Percentiles rank a stretch among this genome's conserved stretches.
Conservation (phyloP, 2,329 filamentous ascomycete species). For the Parastagonospora nodorum region DNA sequence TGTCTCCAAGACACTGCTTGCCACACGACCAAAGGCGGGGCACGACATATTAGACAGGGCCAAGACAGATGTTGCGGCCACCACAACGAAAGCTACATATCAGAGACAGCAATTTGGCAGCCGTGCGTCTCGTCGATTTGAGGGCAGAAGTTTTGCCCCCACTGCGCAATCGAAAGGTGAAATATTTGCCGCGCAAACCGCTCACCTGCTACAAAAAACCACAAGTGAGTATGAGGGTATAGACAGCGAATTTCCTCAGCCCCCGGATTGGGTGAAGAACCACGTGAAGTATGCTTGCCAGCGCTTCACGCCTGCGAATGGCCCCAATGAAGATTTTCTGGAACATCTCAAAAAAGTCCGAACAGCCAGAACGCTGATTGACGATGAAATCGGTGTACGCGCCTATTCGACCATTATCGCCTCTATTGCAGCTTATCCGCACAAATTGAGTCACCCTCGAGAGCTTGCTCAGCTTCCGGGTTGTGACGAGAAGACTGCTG, state of each 20-base stretch:
- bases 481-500: constrained; percentile 79
- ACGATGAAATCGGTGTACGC: constrained; percentile 78
- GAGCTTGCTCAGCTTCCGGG: constrained; percentile 68
- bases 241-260: constrained; percentile 60
- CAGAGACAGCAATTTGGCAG: constrained; percentile 17
- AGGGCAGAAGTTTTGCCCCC: constrained; percentile 37
- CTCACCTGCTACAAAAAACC: constrained; percentile 66
- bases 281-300: constrained; percentile 77
- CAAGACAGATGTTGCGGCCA: constrained; percentile 52
- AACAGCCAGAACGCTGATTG: constrained; percentile 69
- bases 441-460: constrained; percentile 52
- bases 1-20: constrained; percentile 24
- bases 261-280: constrained; percentile 72
- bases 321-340: constrained; percentile 78
- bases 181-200: constrained; percentile 22
- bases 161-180: constrained; percentile 15
- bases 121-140: constrained; percentile 38
- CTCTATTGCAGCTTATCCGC: constrained; percentile 78
- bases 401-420: constrained; percentile 91
- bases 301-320: constrained; percentile 70
- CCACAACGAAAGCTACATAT: constrained; percentile 15
- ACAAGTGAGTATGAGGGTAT: constrained; percentile 77
- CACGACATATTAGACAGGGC: constrained; percentile 59
- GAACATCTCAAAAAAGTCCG: constrained; percentile 75
- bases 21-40: constrained; percentile 22